Percentiles rank a stretch among this genome's conserved stretches.
Evolutionary conservation across 2,329 filamentous ascomycete genomes (phyloP).

Genomic region (Emergomyces orientalis): DNA sequence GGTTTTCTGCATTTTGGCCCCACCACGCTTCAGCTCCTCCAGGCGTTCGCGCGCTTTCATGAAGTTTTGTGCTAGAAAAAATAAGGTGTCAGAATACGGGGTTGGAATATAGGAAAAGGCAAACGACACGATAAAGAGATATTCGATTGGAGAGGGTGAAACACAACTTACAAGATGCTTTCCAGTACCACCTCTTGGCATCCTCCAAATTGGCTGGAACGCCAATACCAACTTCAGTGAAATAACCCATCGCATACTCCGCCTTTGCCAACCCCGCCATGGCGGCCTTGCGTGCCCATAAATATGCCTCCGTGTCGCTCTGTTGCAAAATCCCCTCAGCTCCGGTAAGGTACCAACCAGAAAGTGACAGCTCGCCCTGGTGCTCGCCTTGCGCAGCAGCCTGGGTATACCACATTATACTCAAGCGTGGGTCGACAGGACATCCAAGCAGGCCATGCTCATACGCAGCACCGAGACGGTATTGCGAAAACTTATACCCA

Average conservation of each 20-base stretch:
- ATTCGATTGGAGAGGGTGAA: neutral
- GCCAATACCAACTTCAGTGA: conserved; percentile 90
- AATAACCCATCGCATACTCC: conserved; percentile 97
- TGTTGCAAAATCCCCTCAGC: conserved; percentile 79
- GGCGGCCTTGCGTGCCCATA: conserved; percentile 93
- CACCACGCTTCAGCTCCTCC: conserved; percentile 79
- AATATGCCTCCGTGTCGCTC: conserved; percentile 89
- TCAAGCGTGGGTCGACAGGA: conserved; percentile 69
- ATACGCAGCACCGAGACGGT: conserved; percentile 74
- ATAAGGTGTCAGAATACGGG: conserved; percentile 10
- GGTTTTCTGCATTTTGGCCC: conserved; percentile 61
- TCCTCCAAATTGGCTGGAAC: conserved; percentile 79
- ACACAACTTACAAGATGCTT: conserved; percentile 79
- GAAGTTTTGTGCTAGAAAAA: conserved; percentile 72
- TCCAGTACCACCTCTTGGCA: conserved; percentile 96
- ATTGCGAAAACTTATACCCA: conserved; percentile 93
- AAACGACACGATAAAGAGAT: neutral
- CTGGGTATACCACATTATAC: conserved; percentile 88
- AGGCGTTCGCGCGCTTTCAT: conserved; percentile 85
- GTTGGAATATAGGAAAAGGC: neutral
- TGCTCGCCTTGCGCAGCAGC: conserved; percentile 91
- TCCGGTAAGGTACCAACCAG: conserved; percentile 92
- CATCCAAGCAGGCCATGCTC: conserved; percentile 83
- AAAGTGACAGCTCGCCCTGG: conserved; percentile 74
- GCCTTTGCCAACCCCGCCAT: conserved; percentile 82